phyloP scores from a whole-genome alignment of 1,139 yeast genomes.

The Pichia sp. region DNA sequence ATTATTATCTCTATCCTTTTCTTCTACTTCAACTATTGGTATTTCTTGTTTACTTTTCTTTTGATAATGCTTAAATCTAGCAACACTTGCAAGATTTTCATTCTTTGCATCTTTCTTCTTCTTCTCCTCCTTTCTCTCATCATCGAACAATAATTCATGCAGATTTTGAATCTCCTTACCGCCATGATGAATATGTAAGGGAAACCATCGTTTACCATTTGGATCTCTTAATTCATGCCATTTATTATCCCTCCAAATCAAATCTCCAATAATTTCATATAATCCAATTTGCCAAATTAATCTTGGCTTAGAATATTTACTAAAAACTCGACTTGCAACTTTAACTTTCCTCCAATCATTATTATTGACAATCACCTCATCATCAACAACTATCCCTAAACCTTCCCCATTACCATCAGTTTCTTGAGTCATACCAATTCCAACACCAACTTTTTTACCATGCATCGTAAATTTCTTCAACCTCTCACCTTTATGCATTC shows the following conservation, averaged over 20 bases:
- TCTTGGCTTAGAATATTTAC: conserved; percentile 32
- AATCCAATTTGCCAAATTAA: conserved; percentile 63
- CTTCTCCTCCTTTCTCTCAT: conserved; percentile 4
- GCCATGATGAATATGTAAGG: conserved; percentile 20
- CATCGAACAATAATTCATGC: conserved; percentile 5
- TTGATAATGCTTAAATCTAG: conserved; percentile 24
- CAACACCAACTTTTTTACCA: conserved; percentile 7
- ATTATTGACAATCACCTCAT: not conserved
- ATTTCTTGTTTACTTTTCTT: not conserved
- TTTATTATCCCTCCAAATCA: conserved; percentile 60
- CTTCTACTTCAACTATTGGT: conserved; percentile 5
- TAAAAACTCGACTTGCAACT: conserved; percentile 51
- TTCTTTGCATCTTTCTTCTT: conserved; percentile 16
- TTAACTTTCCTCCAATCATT: conserved; percentile 32
- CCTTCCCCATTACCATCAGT: not conserved
- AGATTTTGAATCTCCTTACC: not conserved
- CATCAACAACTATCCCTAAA: conserved; percentile 1
- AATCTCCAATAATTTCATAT: conserved; percentile 55
- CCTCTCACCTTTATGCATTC: conserved; percentile 40
- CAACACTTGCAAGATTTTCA: conserved; percentile 23
- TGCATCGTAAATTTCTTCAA: conserved; percentile 11
- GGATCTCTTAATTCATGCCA: conserved; percentile 54
- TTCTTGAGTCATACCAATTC: not conserved
- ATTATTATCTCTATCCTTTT: not conserved
- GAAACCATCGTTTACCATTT: conserved; percentile 56